These are phyloP conservation scores for Penicillium pancosmium DNA, from an alignment of 495 filamentous ascomycete genomes.

Conservation along the genomic window DNA sequence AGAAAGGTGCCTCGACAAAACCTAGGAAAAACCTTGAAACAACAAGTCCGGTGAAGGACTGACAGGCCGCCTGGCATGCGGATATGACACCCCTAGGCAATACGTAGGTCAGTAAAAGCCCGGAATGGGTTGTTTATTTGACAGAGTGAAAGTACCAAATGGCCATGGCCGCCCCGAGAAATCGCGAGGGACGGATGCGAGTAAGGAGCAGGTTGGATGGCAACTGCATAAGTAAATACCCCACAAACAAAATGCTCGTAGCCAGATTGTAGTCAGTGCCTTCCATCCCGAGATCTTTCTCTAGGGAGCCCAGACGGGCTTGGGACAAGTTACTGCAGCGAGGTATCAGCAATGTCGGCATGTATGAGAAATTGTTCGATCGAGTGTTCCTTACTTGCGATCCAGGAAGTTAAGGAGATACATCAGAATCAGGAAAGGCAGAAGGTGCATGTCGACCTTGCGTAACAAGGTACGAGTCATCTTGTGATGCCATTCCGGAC, in stretches of 20 bases:
- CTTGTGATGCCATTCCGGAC: slow-evolving; percentile 36
- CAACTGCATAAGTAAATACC: slow-evolving; percentile 62
- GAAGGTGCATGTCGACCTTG: slow-evolving; percentile 62
- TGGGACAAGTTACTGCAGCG: slow-evolving; percentile 35
- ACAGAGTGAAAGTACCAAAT: slow-evolving; percentile 37
- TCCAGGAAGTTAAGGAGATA: slow-evolving; percentile 84
- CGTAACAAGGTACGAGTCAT: slow-evolving; percentile 48
- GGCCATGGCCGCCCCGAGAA: slow-evolving; percentile 33
- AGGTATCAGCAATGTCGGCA: neutral
- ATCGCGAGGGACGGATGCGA: slow-evolving; percentile 36
- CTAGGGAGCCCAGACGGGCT: slow-evolving; percentile 46
- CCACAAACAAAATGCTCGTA: slow-evolving; percentile 69
- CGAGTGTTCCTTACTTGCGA: slow-evolving; percentile 46
- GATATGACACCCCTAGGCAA: slow-evolving; percentile 60
- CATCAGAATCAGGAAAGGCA: slow-evolving; percentile 68
- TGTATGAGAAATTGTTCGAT: neutral
- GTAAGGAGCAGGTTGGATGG: slow-evolving; percentile 65
- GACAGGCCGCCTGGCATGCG: slow-evolving; percentile 58
- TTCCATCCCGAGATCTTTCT: slow-evolving; percentile 48
- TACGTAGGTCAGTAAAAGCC: slow-evolving; percentile 26
- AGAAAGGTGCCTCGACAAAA: slow-evolving; percentile 58
- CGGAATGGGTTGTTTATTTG: neutral
- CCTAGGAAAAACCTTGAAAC: slow-evolving; percentile 71
- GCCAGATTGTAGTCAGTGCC: slow-evolving; percentile 58
- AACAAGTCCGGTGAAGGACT: slow-evolving; percentile 60